Percentiles rank a stretch among this genome's conserved stretches.
Evolutionary conservation across 345 rosid species (phyloP).

Genomic region (Eucalyptus dawsonii): DNA sequence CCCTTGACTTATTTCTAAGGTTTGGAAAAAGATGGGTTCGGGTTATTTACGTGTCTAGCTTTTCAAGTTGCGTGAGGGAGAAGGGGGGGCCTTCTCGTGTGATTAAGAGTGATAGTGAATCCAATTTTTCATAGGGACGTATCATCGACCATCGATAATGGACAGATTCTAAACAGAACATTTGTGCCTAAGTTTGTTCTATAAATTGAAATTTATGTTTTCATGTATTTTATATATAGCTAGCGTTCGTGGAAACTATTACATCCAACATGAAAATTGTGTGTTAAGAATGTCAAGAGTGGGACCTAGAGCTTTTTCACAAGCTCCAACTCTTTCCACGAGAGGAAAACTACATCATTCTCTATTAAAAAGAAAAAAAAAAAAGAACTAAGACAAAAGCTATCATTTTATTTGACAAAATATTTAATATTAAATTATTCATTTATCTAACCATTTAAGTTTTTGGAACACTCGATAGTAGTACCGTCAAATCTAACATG

Average conservation of each 20-base stretch:
- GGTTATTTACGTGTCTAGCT: background rate
- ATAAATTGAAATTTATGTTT: background rate
- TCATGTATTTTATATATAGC: background rate
- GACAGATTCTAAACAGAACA: background rate
- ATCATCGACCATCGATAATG: background rate
- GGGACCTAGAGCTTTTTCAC: background rate
- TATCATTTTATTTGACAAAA: background rate
- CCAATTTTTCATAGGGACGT: background rate
- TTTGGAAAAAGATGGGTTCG: background rate
- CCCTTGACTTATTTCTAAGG: background rate
- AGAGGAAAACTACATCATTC: background rate
- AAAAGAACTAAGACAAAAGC: background rate
- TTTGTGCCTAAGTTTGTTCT: background rate
- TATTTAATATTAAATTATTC: too few relatives aligned
- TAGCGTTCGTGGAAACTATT: fast-evolving
- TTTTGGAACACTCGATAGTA: fast-evolving
- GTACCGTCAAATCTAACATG: fast-evolving
- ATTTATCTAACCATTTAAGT: too few relatives aligned
- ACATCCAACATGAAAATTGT: background rate
- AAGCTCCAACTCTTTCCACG: background rate
- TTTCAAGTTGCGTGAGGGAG: background rate
- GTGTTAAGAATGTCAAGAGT: background rate
- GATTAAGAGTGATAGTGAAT: background rate
- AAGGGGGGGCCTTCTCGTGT: background rate
- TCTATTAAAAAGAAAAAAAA: too few relatives aligned